Conservation (phyloP, 2,329 filamentous ascomycete species). For the Fusarium continuum region DNA sequence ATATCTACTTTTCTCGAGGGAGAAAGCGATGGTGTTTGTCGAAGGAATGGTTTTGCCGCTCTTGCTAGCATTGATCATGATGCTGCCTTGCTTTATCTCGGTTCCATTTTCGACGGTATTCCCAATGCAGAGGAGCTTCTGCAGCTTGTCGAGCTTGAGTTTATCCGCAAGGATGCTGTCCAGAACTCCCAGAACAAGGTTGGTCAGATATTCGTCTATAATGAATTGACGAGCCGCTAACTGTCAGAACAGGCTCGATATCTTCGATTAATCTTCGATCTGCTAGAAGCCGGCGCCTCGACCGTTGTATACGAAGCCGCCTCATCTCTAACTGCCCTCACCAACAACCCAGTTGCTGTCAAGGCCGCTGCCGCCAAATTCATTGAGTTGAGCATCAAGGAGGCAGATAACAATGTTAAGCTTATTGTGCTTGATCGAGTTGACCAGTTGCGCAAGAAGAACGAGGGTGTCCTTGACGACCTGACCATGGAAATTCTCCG, state of each 20-base stretch:
- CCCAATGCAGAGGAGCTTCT: slow-evolving; percentile 93
- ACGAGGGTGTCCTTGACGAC: slow-evolving; percentile 91
- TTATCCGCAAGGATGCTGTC: slow-evolving; percentile 97
- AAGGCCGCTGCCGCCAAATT: slow-evolving; percentile 97
- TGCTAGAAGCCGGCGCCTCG: slow-evolving; percentile 90
- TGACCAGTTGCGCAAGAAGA: slow-evolving; percentile 84
- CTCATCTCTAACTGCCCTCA: slow-evolving; percentile 91
- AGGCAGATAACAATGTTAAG: slow-evolving; percentile 99
- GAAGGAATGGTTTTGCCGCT: slow-evolving; percentile 95
- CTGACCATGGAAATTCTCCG: slow-evolving; percentile 96
- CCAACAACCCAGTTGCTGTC: slow-evolving; percentile 95
- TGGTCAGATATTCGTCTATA: slow-evolving; percentile 35
- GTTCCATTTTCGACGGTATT: slow-evolving; percentile 89
- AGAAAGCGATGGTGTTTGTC: slow-evolving; percentile 95
- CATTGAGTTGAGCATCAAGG: slow-evolving; percentile 96
- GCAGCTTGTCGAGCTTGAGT: slow-evolving; percentile 93
- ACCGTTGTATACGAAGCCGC: slow-evolving; percentile 98
- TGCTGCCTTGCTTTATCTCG: slow-evolving; percentile 87
- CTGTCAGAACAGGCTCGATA: slow-evolving; percentile 74
- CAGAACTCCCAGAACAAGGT: slow-evolving; percentile 95
- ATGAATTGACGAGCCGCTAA: slow-evolving; percentile 40
- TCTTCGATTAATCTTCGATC: slow-evolving; percentile 92
- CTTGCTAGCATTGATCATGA: slow-evolving; percentile 92
- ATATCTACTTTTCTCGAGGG: slow-evolving; percentile 88
- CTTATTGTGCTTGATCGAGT: slow-evolving; percentile 97